Evolutionary conservation across 306 rosid genomes (phyloP).

Genomic region (Trifolium pratense): DNA sequence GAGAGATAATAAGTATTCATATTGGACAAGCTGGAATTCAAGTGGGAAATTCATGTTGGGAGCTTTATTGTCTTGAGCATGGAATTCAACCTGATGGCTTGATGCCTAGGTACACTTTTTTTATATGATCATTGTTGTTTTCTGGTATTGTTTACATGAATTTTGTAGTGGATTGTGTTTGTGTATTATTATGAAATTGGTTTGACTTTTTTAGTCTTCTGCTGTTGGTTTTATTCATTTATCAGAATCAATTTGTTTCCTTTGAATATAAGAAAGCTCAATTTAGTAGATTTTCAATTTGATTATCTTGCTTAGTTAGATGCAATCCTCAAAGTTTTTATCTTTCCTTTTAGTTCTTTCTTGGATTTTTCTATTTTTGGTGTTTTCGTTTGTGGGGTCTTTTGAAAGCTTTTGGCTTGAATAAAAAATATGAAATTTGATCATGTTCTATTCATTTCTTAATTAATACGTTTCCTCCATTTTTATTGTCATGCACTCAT

Average conservation of each 20-base stretch:
- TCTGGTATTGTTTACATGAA: slow-evolving; percentile 1
- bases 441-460: slow-evolving; percentile 19
- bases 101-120: slow-evolving; percentile 67
- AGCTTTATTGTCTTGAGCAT: slow-evolving; percentile 84
- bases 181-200: slow-evolving; percentile 19
- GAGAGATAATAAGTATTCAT: slow-evolving; percentile 74
- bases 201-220: background rate
- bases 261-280: slow-evolving; percentile 8
- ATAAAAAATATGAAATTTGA: background rate
- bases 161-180: slow-evolving; percentile 12
- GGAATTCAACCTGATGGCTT: slow-evolving; percentile 71
- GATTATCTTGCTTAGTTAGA: slow-evolving; percentile 19
- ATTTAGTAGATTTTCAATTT: slow-evolving; percentile 15
- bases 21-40: slow-evolving; percentile 87
- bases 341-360: background rate
- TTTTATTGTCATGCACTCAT: slow-evolving; percentile 18
- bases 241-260: slow-evolving; percentile 15
- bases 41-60: slow-evolving; percentile 85
- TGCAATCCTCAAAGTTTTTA: slow-evolving; percentile 1
- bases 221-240: background rate
- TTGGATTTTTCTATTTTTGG: background rate
- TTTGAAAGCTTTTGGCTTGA: background rate
- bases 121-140: slow-evolving; percentile 9
- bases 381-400: background rate
- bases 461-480: slow-evolving; percentile 19